Base-by-base conservation (phyloP, 805 yeast genomes). In the Ogataea sp. region DNA sequence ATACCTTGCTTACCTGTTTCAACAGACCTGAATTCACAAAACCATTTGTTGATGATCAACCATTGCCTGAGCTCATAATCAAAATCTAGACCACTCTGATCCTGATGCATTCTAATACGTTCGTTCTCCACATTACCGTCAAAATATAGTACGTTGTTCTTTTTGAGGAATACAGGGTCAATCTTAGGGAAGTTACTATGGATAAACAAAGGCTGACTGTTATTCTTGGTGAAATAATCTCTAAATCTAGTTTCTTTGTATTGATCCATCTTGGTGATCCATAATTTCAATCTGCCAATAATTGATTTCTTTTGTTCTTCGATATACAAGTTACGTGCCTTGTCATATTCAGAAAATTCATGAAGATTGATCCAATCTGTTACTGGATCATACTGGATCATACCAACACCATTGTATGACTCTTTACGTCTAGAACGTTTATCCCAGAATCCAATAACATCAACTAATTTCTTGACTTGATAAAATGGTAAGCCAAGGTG, bases 11-110 rank as follows among this genome's bases (percentile, higher is more conserved):
- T 30, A 13, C 26, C 29, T 10, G 25, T 36, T 6, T 34, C 36
- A 13, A 16, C 13, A 8, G 36, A 33, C n/a, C 38, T 40, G 14
- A 31, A 28, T 2, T 54, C 49, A 41, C 67, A 62, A 27, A 57
- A 62, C 31, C 57, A 47, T 28, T 59, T 54, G 33, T 68, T 58
- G 71, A 78, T 75, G 36, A 70, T 63, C 34, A 59, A 48, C 83
- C 83, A 79, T 48, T 77, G 80, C 17, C 67, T 64, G 35, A 69
- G 55, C 51, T 80, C 85, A 50, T 78, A 77, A 55, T 80, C 84
- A 47, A 69, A 73, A 14, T 48, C 50, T 13, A 60, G 37, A 11
- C 56, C 51, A 11, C 49, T 43, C 38, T 60, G 61, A 42, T 53
- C 59, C 26, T 41, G 36, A 44, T 56, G 61, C 46, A 58, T 43